phyloP scores from a whole-genome alignment of 306 rosid species.

The Sophora flavescens region DNA sequence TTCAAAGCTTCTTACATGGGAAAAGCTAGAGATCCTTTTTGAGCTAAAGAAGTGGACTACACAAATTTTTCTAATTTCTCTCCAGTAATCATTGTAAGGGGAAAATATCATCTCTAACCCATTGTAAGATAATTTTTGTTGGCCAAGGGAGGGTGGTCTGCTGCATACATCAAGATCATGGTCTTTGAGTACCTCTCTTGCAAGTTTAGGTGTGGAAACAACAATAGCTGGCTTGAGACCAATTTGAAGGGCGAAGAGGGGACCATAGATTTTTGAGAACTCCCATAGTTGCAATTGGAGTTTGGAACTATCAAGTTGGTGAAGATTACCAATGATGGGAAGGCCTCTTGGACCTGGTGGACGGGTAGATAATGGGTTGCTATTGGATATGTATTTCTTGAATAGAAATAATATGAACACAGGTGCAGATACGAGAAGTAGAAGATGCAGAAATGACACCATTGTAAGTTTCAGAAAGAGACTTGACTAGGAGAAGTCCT shows the following conservation, averaged over 20 bases:
- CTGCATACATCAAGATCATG: constrained; percentile 19
- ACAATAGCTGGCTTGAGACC: constrained; percentile 24
- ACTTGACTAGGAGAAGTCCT: background rate
- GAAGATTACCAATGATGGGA: constrained; percentile 38
- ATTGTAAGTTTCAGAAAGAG: background rate
- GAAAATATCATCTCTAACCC: constrained; percentile 5
- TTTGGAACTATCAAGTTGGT: constrained; percentile 5
- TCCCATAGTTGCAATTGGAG: constrained; percentile 1
- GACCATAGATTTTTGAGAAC: constrained; percentile 28
- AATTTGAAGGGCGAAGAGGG: constrained; percentile 25
- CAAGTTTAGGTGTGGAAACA: constrained; percentile 18
- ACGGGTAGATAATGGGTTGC: background rate
- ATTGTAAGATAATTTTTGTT: background rate
- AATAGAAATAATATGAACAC: background rate
- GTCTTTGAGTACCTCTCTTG: background rate
- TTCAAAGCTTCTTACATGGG: constrained; percentile 7
- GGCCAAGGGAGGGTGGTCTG: background rate
- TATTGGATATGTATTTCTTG: background rate
- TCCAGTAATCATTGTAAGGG: constrained; percentile 20
- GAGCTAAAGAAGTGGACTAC: constrained; percentile 25
- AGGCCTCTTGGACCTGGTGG: constrained; percentile 39
- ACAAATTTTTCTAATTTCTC: constrained; percentile 25
- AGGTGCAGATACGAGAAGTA: background rate
- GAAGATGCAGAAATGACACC: background rate
- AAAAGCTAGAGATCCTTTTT: background rate